These are phyloP conservation scores for Fraxinus quadrangulata DNA, from an alignment of 257 asterid species.

Conservation along the genomic window DNA sequence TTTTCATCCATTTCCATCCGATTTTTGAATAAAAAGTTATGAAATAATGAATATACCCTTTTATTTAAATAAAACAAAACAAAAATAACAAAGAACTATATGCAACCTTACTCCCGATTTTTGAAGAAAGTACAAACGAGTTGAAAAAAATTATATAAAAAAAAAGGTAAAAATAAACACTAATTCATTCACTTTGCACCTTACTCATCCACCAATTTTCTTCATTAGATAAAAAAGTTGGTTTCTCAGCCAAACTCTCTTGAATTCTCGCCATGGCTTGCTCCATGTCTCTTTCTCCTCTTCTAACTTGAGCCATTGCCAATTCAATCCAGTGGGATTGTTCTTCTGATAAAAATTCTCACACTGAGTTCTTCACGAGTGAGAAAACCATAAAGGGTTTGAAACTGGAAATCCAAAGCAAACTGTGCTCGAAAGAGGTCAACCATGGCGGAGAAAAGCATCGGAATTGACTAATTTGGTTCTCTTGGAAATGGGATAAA, in stretches of 20 bases:
- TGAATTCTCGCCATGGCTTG: conserved; percentile 31
- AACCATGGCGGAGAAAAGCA: conserved; percentile 38
- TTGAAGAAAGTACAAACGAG: too few species aligned
- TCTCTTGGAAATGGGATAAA: conserved; percentile 28
- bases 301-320: conserved; percentile 5
- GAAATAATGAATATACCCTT: too few species aligned
- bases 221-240: neutral
- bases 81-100: too few species aligned
- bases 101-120: too few species aligned
- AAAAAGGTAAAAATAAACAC: too few species aligned
- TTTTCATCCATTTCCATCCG: too few species aligned
- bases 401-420: conserved; percentile 35
- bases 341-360: conserved; percentile 1
- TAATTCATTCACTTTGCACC: too few species aligned
- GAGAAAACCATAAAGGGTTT: conserved; percentile 27
- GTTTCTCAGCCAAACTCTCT: conserved; percentile 23
- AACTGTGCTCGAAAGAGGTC: conserved; percentile 24
- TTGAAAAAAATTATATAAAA: too few species aligned
- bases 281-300: conserved; percentile 26
- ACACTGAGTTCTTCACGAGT: neutral
- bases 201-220: neutral
- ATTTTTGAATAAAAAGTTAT: too few species aligned
- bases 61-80: too few species aligned
- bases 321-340: conserved; percentile 7
- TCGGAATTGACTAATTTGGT: conserved; percentile 18